Evolutionary conservation across 306 rosid species (phyloP), one percentile per base, ranked within the genome.

Genomic region (Vigna hirtella): DNA sequence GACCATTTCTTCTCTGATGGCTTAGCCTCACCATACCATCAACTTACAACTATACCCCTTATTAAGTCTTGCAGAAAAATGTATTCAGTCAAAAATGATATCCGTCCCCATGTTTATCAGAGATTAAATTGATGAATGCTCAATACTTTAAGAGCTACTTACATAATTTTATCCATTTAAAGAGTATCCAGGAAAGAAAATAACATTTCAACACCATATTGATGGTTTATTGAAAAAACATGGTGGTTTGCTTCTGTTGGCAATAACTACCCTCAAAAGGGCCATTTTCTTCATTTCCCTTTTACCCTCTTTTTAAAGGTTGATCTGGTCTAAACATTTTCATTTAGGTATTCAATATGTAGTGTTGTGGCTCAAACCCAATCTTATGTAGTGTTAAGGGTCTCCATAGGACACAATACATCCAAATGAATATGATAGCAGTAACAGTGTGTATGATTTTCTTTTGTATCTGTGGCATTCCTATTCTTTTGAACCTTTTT

Each of bases 1-100:
- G 24, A 13, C 75, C 85, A 74, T 78, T 51, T 77, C 86, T 83
- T 84, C 79, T 73, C 66, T 73, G 73, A 77, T 79, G 83, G 72
- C 62, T 28, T 74, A 38, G 86, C 43, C 9, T 56, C 70, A 68
- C 36, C 65, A 83, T 72, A 49, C 58, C 22, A 32, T 16, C 61
- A 86, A 81, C 52, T 84, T 76, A 78, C 86, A 17, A 32, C 0
- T 56, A 40, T 81, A 66, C 40, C 89, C 83, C 52, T 75, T 26
- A 15, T 20, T 12, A 68, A 43, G 30, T 68, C 58, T 77, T 55
- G 13, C 24, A 66, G 38, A 62, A 52, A 48, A 3, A 28, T 17
- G n/a, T 12, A 22, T 12, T 36, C 7, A 36, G 42, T 36, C 8
- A 9, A 5, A 36, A 36, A 36, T 36, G 42, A 36, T 36, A 36